Conservation (phyloP, 1,139 yeast genomes). For the Wickerhamiella pararugosa region DNA sequence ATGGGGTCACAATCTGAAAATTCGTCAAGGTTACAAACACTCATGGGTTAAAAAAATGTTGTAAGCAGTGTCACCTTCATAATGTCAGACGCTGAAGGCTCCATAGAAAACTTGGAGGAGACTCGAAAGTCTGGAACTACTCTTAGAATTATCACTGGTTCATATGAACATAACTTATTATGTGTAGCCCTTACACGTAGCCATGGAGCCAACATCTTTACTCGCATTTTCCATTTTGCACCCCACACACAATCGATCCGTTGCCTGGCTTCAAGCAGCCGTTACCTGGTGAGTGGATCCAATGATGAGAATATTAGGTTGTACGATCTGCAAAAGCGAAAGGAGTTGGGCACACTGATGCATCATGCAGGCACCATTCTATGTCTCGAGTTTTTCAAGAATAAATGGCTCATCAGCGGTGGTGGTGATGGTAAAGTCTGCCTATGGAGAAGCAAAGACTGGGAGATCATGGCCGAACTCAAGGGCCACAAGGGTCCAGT, state of each 20-base stretch:
- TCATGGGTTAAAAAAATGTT: neutral
- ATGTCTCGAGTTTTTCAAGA: constrained; percentile 46
- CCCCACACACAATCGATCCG: constrained; percentile 85
- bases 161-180: constrained; percentile 83
- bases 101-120: constrained; percentile 3
- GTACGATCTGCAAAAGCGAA: constrained; percentile 84
- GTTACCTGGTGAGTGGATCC: constrained; percentile 86
- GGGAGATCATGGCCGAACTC: constrained; percentile 83
- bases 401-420: constrained; percentile 77
- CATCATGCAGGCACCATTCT: constrained; percentile 88
- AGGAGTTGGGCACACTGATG: constrained; percentile 79
- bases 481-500: constrained; percentile 71
- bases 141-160: constrained; percentile 79
- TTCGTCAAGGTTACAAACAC: neutral
- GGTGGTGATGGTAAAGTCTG: constrained; percentile 84
- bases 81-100: constrained; percentile 1
- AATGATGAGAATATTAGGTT: constrained; percentile 93
- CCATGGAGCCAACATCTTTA: constrained; percentile 36
- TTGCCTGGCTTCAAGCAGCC: constrained; percentile 64
- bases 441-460: constrained; percentile 91
- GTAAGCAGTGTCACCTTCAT: neutral
- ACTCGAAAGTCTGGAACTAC: constrained; percentile 8
- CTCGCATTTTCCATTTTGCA: constrained; percentile 88
- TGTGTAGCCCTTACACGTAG: constrained; percentile 62
- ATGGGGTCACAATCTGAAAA: neutral